phyloP scores from a whole-genome alignment of 441 rosid species.

The Kokia cookei region DNA sequence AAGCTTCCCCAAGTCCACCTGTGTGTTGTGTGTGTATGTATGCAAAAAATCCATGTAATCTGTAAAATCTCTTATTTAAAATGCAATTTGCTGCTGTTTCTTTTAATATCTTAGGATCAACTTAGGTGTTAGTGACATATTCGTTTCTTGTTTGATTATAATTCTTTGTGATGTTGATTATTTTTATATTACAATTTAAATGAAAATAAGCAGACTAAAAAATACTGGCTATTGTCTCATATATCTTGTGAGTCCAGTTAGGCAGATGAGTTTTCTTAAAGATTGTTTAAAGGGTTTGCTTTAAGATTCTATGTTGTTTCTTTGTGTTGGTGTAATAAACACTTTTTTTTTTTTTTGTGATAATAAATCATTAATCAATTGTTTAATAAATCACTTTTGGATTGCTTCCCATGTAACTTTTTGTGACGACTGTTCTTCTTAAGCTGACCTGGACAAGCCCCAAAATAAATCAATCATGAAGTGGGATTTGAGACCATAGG shows the following conservation, averaged over 20 bases:
- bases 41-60: neutral
- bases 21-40: neutral
- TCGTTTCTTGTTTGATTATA: neutral
- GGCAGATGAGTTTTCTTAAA: conserved; percentile 5
- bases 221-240: neutral
- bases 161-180: neutral
- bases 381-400: too few relatives aligned
- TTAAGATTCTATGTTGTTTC: neutral
- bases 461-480: neutral
- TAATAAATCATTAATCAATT: too few relatives aligned
- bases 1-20: conserved; percentile 8
- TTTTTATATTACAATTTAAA: neutral
- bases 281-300: conserved; percentile 7
- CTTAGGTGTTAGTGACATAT: neutral
- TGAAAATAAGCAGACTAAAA: neutral
- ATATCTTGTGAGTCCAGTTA: neutral
- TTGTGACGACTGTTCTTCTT: neutral
- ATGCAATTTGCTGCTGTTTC: conserved; percentile 6
- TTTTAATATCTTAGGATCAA: neutral
- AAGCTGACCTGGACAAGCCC: neutral
- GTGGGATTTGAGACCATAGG: neutral
- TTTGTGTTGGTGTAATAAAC: neutral
- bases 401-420: too few relatives aligned
- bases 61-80: conserved; percentile 9
- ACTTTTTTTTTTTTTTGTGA: too few relatives aligned